A percentile compares a stretch with the other conserved stretches of the same genome.
phyloP scores from a whole-genome alignment of 2,329 filamentous ascomycete genomes.

The Elsinoe necatrix region DNA sequence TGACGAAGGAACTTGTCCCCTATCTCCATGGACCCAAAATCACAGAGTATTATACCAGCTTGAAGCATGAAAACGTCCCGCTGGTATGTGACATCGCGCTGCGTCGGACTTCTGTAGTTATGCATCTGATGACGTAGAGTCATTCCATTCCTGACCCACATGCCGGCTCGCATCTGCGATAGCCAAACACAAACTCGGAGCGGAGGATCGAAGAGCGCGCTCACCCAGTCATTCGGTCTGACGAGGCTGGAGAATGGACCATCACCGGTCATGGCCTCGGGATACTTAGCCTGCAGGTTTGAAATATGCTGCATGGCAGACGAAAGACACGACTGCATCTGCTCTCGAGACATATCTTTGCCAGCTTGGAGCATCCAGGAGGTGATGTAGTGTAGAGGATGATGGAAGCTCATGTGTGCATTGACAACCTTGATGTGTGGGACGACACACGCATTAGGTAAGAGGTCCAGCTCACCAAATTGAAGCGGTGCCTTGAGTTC shows the following conservation, averaged over 20 bases:
- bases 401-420: constrained; percentile 92
- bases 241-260: constrained; percentile 1
- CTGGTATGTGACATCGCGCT: constrained; percentile 87
- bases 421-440: constrained; percentile 83
- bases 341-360: constrained; percentile 60
- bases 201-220: constrained; percentile 69
- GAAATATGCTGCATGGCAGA: constrained; percentile 64
- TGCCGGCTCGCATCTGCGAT: constrained; percentile 93
- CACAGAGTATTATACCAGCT: constrained; percentile 77
- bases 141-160: constrained; percentile 98
- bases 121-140: constrained; percentile 91
- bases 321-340: constrained; percentile 58
- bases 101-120: constrained; percentile 81
- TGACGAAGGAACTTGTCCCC: constrained; percentile 63
- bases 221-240: constrained; percentile 15
- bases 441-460: constrained; percentile 36
- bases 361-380: constrained; percentile 93
- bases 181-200: constrained; percentile 92
- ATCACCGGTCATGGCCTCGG: background rate
- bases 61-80: constrained; percentile 91
- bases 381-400: constrained; percentile 88
- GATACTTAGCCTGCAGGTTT: constrained; percentile 29
- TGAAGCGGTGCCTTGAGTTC: constrained; percentile 80
- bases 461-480: constrained; percentile 55
- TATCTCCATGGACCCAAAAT: constrained; percentile 53